phyloP scores from a whole-genome alignment of 208 protist species.

The Endotrypanum monterogeii region DNA sequence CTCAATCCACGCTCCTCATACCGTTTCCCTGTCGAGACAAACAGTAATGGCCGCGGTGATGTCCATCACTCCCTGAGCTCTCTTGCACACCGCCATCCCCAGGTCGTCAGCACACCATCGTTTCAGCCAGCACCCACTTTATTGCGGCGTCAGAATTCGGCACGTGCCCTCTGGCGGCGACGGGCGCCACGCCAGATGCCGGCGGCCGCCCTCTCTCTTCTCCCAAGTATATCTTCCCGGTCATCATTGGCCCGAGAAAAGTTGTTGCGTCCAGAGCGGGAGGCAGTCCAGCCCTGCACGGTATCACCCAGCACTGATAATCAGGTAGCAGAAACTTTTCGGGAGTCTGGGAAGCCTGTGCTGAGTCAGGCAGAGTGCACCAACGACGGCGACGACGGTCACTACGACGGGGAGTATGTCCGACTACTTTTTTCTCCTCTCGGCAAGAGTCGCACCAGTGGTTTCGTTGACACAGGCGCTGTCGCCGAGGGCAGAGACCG shows the following conservation, averaged over 20 bases:
- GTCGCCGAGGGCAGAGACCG: neutral
- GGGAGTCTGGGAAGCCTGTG: neutral
- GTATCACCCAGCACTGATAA: neutral
- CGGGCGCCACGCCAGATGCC: constrained; percentile 7
- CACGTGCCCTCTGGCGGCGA: constrained; percentile 9
- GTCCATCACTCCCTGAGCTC: neutral
- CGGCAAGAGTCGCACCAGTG: neutral
- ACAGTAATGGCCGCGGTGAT: neutral
- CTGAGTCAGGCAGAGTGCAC: neutral
- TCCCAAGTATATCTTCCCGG: constrained; percentile 2
- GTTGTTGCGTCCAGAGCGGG: neutral
- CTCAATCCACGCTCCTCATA: neutral
- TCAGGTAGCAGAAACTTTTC: neutral
- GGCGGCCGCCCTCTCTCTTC: constrained; percentile 8
- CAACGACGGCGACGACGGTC: neutral
- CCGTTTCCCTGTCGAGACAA: neutral
- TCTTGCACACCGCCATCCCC: neutral
- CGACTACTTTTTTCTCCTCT: constrained; percentile 11
- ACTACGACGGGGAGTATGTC: constrained; percentile 15
- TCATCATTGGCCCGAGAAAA: neutral
- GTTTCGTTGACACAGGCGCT: neutral
- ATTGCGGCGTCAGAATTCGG: neutral
- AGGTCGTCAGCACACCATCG: neutral
- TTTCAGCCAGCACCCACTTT: neutral
- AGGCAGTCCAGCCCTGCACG: neutral